Evolutionary conservation across 1,139 yeast species (phyloP).

Genomic region (Lodderomyces beijingensis): DNA sequence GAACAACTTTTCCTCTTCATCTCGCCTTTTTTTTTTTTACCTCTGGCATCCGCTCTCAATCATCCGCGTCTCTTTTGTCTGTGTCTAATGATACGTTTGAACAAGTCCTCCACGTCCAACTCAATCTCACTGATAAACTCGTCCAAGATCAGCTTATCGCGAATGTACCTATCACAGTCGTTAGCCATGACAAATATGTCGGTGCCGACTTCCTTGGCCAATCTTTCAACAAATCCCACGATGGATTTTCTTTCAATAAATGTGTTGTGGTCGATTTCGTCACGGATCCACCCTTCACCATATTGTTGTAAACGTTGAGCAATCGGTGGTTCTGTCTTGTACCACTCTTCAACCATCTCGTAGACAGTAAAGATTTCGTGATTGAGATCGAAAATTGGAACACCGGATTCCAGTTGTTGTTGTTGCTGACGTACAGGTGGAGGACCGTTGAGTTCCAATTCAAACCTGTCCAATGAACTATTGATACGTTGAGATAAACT

Average conservation of each 20-base stretch:
- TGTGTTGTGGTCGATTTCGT: conserved; percentile 15
- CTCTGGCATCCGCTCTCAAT: background rate
- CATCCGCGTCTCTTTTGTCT: conserved; percentile 10
- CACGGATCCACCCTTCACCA: conserved; percentile 15
- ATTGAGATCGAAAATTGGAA: conserved; percentile 14
- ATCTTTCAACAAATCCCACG: conserved; percentile 13
- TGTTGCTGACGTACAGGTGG: conserved; percentile 7
- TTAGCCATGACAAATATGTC: conserved; percentile 14
- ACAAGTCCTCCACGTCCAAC: conserved; percentile 13
- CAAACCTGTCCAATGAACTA: conserved; percentile 8
- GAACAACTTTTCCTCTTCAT: background rate
- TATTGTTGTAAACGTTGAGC: conserved; percentile 10
- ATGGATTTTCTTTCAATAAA: conserved; percentile 13
- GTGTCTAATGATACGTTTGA: conserved; percentile 12
- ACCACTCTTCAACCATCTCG: conserved; percentile 17
- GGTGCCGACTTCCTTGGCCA: conserved; percentile 12
- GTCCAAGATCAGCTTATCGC: conserved; percentile 14
- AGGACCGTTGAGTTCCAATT: conserved; percentile 8
- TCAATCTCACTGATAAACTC: conserved; percentile 17
- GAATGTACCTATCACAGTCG: conserved; percentile 15
- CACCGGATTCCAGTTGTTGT: conserved; percentile 1
- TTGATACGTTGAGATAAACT: conserved; percentile 8
- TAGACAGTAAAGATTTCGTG: conserved; percentile 14
- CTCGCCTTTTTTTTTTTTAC: background rate
- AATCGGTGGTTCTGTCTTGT: conserved; percentile 10